phyloP scores from a whole-genome alignment of 2,329 filamentous ascomycete species.

The Cladosporium colombiae region DNA sequence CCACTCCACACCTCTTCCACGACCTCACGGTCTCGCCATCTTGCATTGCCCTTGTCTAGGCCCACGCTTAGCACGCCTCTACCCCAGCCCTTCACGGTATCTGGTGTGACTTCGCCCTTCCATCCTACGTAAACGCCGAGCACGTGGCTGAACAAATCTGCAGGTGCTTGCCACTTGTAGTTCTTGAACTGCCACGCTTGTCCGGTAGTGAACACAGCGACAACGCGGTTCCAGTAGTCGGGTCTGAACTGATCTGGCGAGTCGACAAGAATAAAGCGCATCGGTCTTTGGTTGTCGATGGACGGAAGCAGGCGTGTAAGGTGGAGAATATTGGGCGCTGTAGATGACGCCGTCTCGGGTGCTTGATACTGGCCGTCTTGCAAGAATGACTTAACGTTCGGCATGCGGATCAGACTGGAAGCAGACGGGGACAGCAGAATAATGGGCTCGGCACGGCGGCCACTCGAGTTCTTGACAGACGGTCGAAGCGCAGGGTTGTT shows the following conservation, averaged over 20 bases:
- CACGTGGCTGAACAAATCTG: slow-evolving; percentile 86
- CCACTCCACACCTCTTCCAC: slow-evolving; percentile 90
- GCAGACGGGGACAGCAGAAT: slow-evolving; percentile 96
- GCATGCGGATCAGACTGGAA: slow-evolving; percentile 89
- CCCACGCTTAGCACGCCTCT: slow-evolving; percentile 75
- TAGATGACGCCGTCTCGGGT: slow-evolving; percentile 62
- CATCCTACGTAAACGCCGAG: slow-evolving; percentile 88
- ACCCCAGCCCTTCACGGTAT: slow-evolving; percentile 80
- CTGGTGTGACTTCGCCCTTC: slow-evolving; percentile 78
- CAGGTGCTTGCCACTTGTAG: slow-evolving; percentile 91
- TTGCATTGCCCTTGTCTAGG: slow-evolving; percentile 68
- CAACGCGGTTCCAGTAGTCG: slow-evolving; percentile 94
- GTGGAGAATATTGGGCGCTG: slow-evolving; percentile 75
- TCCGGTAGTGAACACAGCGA: slow-evolving; percentile 95
- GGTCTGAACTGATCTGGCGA: slow-evolving; percentile 93
- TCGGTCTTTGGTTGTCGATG: slow-evolving; percentile 68
- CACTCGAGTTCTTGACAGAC: slow-evolving; percentile 38
- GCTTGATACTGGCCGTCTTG: slow-evolving; percentile 80
- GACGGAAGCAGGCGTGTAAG: slow-evolving; percentile 74
- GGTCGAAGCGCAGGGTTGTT: slow-evolving; percentile 40
- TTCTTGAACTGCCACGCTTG: slow-evolving; percentile 98
- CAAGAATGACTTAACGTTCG: slow-evolving; percentile 93
- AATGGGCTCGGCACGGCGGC: slow-evolving; percentile 72
- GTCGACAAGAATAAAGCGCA: slow-evolving; percentile 95
- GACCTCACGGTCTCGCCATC: slow-evolving; percentile 88